A percentile compares a stretch with the other conserved stretches of the same genome.
These are phyloP conservation scores for Casaregolazyma suthepensis DNA, from an alignment of 1,139 yeast genomes.

Conservation along the genomic window DNA sequence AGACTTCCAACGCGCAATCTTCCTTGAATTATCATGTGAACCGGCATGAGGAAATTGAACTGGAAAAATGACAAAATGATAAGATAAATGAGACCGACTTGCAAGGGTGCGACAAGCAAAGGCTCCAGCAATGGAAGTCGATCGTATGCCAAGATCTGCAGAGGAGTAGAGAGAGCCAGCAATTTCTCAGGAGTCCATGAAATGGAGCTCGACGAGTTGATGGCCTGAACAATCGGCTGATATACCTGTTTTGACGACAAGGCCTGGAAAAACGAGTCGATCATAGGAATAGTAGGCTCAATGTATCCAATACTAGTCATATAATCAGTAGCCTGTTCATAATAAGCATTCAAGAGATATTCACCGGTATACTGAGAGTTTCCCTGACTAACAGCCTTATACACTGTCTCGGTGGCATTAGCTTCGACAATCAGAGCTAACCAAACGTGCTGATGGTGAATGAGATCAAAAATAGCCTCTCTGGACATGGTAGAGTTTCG, in stretches of 20 bases:
- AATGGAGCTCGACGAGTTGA: neutral
- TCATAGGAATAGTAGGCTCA: constrained; percentile 34
- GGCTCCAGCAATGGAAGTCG: constrained; percentile 9
- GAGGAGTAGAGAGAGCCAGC: constrained; percentile 13
- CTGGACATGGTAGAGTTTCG: constrained; percentile 16
- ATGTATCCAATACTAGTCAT: constrained; percentile 40
- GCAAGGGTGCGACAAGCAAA: constrained; percentile 16
- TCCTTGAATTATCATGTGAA: constrained; percentile 46
- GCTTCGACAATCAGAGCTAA: constrained; percentile 19
- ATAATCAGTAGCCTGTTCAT: constrained; percentile 52
- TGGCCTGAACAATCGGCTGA: constrained; percentile 15
- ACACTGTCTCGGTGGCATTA: constrained; percentile 22
- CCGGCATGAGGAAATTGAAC: constrained; percentile 50
- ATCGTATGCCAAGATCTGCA: constrained; percentile 11
- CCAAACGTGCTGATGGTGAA: constrained; percentile 22
- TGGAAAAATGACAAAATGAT: constrained; percentile 62
- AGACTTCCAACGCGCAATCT: constrained; percentile 42
- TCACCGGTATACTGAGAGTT: constrained; percentile 13
- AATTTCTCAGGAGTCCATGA: constrained; percentile 7
- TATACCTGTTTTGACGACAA: constrained; percentile 11
- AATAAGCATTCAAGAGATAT: constrained; percentile 36
- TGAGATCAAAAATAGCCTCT: constrained; percentile 13
- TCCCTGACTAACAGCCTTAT: constrained; percentile 15
- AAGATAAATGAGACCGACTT: constrained; percentile 63
- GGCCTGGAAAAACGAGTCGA: constrained; percentile 25